Evolutionary conservation across 2,329 filamentous ascomycete genomes (phyloP).

Genomic region (Claviceps sp.): DNA sequence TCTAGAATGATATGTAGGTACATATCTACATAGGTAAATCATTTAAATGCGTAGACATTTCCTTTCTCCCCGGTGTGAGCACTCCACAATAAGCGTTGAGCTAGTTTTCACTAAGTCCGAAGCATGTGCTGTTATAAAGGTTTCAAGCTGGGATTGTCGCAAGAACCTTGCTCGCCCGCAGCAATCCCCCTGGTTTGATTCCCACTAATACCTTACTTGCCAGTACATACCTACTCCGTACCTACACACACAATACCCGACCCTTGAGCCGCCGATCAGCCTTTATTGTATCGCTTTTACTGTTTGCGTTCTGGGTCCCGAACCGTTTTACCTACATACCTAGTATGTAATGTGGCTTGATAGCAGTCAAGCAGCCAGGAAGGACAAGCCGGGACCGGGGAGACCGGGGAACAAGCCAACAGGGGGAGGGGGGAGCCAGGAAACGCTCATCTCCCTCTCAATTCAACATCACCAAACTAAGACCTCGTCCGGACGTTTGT

Average conservation of each 20-base stretch:
- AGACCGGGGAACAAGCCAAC: no score
- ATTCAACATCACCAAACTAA: background rate
- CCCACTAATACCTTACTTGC: conserved; percentile 6
- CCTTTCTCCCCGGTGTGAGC: conserved; percentile 12
- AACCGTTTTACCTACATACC: conserved; percentile 10
- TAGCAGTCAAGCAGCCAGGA: conserved; percentile 8
- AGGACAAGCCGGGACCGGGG: background rate
- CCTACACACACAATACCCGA: conserved; percentile 32
- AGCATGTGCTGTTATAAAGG: conserved; percentile 6
- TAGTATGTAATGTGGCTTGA: background rate
- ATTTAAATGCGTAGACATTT: conserved; percentile 5
- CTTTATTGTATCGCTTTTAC: conserved; percentile 13
- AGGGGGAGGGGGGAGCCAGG: background rate
- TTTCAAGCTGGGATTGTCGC: conserved; percentile 2
- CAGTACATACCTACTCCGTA: conserved; percentile 20
- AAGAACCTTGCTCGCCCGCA: conserved; percentile 16
- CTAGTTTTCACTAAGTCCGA: conserved; percentile 4
- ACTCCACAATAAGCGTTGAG: background rate
- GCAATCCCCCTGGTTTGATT: conserved; percentile 15
- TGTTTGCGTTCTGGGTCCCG: conserved; percentile 13
- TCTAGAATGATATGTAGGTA: background rate
- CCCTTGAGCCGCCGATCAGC: conserved; percentile 27
- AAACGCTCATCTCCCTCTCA: conserved; percentile 3
- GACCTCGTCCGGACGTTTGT: conserved; percentile 14
- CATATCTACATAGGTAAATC: no score